phyloP scores from a whole-genome alignment of 2,329 filamentous ascomycete species.

The Fusarium tjaetaba region DNA sequence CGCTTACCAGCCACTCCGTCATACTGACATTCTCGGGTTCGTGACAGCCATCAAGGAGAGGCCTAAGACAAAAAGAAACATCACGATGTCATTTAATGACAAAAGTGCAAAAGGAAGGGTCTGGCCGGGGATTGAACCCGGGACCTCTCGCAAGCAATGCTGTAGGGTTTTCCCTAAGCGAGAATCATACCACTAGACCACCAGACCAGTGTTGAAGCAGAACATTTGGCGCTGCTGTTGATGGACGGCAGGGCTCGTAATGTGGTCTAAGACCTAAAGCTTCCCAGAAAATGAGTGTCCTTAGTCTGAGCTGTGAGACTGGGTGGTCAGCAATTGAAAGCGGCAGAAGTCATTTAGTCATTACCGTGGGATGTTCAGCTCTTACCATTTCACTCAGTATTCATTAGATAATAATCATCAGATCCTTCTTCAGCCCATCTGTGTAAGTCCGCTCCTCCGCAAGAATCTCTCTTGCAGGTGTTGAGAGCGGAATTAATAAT shows the following conservation, averaged over 20 bases:
- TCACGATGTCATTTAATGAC: fast-evolving
- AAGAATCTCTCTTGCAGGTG: background rate
- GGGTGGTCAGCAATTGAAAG: background rate
- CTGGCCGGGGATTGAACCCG: constrained; percentile 59
- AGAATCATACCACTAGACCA: constrained; percentile 78
- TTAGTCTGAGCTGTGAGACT: background rate
- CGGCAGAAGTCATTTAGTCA: background rate
- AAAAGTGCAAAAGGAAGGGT: constrained; percentile 44
- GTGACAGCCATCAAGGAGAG: too few relatives aligned
- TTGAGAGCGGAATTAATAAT: constrained; percentile 40
- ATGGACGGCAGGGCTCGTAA: background rate
- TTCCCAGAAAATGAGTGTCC: too few relatives aligned
- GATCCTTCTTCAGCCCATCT: background rate
- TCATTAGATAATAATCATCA: background rate
- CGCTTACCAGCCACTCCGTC: background rate
- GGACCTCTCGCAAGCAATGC: constrained; percentile 56
- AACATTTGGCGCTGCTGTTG: background rate
- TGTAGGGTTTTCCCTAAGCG: constrained; percentile 67
- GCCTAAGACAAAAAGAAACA: background rate
- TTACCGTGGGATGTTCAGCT: background rate
- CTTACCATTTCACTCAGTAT: background rate
- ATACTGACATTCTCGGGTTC: too few relatives aligned
- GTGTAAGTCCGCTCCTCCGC: constrained; percentile 41
- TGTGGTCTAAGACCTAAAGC: fast-evolving
- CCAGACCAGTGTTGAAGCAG: constrained; percentile 48